Evolutionary conservation across 352 stramenopile genomes (phyloP).

Genomic region (Aphanomyces astaci): DNA sequence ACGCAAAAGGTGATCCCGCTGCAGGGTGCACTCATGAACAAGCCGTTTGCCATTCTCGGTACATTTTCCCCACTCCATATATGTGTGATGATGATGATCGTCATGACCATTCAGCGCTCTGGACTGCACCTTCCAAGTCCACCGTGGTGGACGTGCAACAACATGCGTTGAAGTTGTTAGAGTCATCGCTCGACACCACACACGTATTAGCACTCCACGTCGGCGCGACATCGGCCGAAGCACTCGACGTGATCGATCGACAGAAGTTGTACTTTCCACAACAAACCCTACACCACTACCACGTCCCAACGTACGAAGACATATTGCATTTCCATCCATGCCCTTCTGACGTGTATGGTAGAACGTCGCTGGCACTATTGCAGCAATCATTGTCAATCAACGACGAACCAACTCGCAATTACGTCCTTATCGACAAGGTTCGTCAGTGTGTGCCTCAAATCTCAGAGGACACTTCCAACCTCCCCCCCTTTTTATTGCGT

Average conservation of each 20-base stretch:
- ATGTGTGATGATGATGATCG: neutral
- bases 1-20: neutral
- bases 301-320: neutral
- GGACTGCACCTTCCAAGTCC: neutral
- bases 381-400: neutral
- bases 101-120: neutral
- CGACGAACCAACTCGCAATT: neutral
- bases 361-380: neutral
- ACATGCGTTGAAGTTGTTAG: neutral
- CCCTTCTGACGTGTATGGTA: neutral
- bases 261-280: slow-evolving; percentile 8
- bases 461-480: too few species aligned
- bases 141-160: neutral
- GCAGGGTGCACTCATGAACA: neutral
- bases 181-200: neutral
- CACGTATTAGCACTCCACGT: neutral
- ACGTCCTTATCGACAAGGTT: neutral
- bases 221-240: neutral
- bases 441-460: too few species aligned
- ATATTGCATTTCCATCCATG: too few species aligned
- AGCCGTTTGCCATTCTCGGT: neutral
- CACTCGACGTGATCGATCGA: neutral
- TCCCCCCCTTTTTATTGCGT: too few species aligned
- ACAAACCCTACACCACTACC: slow-evolving; percentile 11
- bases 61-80: neutral